A percentile compares a stretch with the other conserved stretches of the same genome.
phyloP scores from a whole-genome alignment of 805 yeast species.

The Sporopachydermia lactativora region DNA sequence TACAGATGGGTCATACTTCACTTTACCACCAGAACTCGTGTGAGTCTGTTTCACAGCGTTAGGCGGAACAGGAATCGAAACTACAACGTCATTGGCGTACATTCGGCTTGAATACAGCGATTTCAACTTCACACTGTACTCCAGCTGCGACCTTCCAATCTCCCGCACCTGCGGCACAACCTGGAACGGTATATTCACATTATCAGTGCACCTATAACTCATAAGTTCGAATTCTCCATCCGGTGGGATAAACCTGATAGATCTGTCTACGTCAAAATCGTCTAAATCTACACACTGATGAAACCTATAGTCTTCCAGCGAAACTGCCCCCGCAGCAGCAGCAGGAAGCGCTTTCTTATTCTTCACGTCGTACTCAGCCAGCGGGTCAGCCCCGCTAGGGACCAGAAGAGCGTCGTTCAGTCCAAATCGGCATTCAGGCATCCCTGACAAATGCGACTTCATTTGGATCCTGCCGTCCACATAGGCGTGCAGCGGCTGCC shows the following conservation, averaged over 20 bases:
- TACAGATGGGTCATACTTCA: constrained; percentile 54
- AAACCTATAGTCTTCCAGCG: constrained; percentile 65
- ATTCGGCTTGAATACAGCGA: constrained; percentile 46
- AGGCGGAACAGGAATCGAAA: constrained; percentile 60
- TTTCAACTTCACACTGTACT: constrained; percentile 44
- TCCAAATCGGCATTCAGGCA: constrained; percentile 75
- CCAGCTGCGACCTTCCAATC: constrained; percentile 30
- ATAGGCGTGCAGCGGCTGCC: constrained; percentile 39
- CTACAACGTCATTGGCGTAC: constrained; percentile 45
- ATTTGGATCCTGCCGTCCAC: constrained; percentile 66
- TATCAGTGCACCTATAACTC: constrained; percentile 49
- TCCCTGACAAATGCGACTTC: constrained; percentile 63
- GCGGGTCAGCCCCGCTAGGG: constrained; percentile 13
- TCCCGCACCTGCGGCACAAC: constrained; percentile 41
- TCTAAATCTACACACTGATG: constrained; percentile 76
- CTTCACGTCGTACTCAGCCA: constrained; percentile 17
- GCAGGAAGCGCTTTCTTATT: constrained; percentile 21
- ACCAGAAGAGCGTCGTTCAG: constrained; percentile 37
- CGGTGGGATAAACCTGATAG: constrained; percentile 70
- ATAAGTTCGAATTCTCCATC: constrained; percentile 79
- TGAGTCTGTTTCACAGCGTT: constrained; percentile 35
- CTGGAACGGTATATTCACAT: constrained; percentile 56
- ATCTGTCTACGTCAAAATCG: constrained; percentile 48
- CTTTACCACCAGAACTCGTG: constrained; percentile 45
- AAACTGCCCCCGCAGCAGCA: constrained; percentile 35